phyloP scores from a whole-genome alignment of 2,329 filamentous ascomycete species.

The Exophiala aquamarina region DNA sequence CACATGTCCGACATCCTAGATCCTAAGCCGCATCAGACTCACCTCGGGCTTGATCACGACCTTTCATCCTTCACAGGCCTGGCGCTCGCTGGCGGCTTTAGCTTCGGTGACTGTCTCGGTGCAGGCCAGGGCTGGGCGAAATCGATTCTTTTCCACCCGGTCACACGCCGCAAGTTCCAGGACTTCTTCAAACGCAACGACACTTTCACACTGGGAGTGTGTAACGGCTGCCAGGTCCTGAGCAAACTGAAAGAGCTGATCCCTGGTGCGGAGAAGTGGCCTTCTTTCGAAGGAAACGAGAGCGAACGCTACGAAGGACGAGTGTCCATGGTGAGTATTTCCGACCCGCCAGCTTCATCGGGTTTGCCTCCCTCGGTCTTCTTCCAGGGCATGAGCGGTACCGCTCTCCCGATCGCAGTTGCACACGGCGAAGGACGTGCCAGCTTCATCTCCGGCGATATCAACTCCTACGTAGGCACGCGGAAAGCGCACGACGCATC shows the following conservation, averaged over 20 bases:
- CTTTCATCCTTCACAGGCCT: slow-evolving; percentile 82
- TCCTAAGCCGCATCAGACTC: slow-evolving; percentile 17
- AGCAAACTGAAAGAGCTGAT: slow-evolving; percentile 80
- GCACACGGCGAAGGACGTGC: slow-evolving; percentile 92
- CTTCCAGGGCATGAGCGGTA: slow-evolving; percentile 82
- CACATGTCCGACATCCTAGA: slow-evolving; percentile 82
- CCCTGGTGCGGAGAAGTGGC: slow-evolving; percentile 79
- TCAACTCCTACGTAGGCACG: slow-evolving; percentile 12
- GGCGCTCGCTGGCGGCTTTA: slow-evolving; percentile 95
- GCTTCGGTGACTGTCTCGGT: slow-evolving; percentile 86
- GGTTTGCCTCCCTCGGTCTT: slow-evolving; percentile 67
- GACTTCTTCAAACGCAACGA: slow-evolving; percentile 83
- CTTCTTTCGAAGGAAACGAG: slow-evolving; percentile 79
- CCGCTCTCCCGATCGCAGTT: slow-evolving; percentile 78
- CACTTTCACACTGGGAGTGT: slow-evolving; percentile 90
- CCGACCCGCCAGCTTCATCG: slow-evolving; percentile 55
- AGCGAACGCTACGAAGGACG: slow-evolving; percentile 90
- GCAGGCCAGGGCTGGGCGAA: slow-evolving; percentile 98
- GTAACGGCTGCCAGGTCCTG: slow-evolving; percentile 97
- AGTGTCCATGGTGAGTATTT: slow-evolving; percentile 79
- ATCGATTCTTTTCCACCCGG: slow-evolving; percentile 79
- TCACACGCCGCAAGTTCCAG: slow-evolving; percentile 74
- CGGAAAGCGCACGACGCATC: slow-evolving; percentile 42
- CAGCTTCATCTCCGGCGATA: slow-evolving; percentile 55
- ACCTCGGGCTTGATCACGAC: slow-evolving; percentile 72